phyloP scores from a whole-genome alignment of 2,329 filamentous ascomycete species.

The Xylariaceae sp. region DNA sequence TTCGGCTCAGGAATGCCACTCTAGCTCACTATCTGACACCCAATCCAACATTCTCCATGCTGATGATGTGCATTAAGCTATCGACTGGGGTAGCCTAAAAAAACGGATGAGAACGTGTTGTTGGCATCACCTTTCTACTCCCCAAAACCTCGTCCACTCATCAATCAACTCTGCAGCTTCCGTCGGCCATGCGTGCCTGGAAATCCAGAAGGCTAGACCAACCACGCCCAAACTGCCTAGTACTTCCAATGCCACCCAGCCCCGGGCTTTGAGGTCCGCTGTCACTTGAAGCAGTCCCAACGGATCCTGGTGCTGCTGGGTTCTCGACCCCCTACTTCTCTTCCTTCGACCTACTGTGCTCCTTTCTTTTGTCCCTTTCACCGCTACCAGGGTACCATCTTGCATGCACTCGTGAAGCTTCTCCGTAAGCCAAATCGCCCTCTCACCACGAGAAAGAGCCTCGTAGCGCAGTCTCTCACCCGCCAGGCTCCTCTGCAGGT shows the following conservation, averaged over 20 bases:
- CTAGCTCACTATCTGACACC: too few relatives aligned
- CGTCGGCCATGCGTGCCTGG: constrained; percentile 47
- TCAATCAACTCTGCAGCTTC: constrained; percentile 38
- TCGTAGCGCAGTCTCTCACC: constrained; percentile 76
- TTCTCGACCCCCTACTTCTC: constrained; percentile 27
- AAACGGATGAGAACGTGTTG: neutral
- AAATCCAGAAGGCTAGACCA: constrained; percentile 71
- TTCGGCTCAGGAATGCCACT: too few relatives aligned
- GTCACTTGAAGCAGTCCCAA: constrained; percentile 77
- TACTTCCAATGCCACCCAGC: constrained; percentile 74
- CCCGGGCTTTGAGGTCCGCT: constrained; percentile 67
- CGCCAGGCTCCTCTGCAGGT: constrained; percentile 77
- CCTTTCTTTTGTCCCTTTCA: constrained; percentile 47
- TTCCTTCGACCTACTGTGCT: constrained; percentile 37
- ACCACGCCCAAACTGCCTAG: constrained; percentile 76
- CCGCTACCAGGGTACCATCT: constrained; percentile 67
- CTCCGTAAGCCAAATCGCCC: constrained; percentile 73
- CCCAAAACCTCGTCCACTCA: constrained; percentile 41
- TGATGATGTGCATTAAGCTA: neutral
- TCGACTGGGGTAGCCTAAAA: neutral
- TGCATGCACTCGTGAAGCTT: constrained; percentile 70
- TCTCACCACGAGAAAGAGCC: constrained; percentile 64
- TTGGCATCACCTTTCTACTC: constrained; percentile 35
- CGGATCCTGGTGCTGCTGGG: constrained; percentile 69
- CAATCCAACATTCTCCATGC: too few relatives aligned